These are phyloP conservation scores for Senecio squalidus DNA, from an alignment of 140 eudicot genomes.

Conservation along the genomic window DNA sequence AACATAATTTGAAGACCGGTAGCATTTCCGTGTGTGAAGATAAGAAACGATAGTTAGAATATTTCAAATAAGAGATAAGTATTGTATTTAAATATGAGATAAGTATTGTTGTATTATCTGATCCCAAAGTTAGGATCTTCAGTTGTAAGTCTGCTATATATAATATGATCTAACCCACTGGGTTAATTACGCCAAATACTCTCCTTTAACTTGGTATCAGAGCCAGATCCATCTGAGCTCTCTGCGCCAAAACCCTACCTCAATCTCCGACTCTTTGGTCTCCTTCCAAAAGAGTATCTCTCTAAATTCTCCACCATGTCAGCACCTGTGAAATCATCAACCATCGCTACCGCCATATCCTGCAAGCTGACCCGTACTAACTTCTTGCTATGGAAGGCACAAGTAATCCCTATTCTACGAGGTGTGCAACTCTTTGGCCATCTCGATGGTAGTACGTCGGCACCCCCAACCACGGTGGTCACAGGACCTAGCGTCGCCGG, in stretches of 20 bases:
- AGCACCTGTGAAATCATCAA: background rate
- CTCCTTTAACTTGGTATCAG: background rate
- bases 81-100: too few relatives aligned
- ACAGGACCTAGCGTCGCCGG: constrained; percentile 5
- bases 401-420: background rate
- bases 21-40: too few relatives aligned
- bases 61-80: too few relatives aligned
- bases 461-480: constrained; percentile 5
- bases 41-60: too few relatives aligned
- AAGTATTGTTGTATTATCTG: too few relatives aligned
- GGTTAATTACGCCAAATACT: too few relatives aligned
- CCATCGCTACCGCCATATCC: constrained; percentile 5
- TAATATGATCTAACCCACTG: too few relatives aligned
- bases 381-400: constrained; percentile 4
- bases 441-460: constrained; percentile 1
- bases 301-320: background rate
- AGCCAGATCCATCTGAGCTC: background rate
- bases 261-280: background rate
- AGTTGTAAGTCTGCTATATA: too few relatives aligned
- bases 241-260: background rate
- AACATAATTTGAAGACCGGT: too few relatives aligned
- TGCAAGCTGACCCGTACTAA: constrained; percentile 1
- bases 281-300: constrained; percentile 5
- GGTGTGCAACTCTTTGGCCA: background rate
- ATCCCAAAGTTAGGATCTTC: too few relatives aligned